Base-by-base conservation (phyloP, 2,329 filamentous ascomycete genomes). In the Fusarium armeniacum region DNA sequence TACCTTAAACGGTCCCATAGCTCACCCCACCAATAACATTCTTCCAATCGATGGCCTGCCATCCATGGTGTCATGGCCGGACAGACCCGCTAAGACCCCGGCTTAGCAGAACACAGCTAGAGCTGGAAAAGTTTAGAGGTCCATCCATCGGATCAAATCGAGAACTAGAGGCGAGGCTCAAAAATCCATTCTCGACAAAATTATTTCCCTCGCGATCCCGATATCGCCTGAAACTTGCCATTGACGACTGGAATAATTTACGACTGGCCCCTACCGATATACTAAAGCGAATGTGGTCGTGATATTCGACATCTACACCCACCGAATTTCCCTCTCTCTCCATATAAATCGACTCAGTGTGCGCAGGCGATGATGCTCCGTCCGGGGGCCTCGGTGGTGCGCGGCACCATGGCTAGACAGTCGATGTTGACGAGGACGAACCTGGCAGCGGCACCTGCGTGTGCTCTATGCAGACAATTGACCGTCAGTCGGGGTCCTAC, bases 331-430 rank as follows among this genome's bases (percentile, higher is more conserved):
- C 38, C 44, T 54, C 66, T 50, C 66, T 50, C 38, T 50, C 52
- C 54, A 40, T 51, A 67, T 38, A 55, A 35, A 52, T 41, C 49
- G 49, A 28, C 35, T 54, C 44, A 30, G 53, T 58, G 26, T 61
- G 57, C 41, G 56, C 43, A 63, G 51, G 43, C 44, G 61, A 89
- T 89, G 86, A 86, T 83, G 80, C 82, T 88, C 78, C 84, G 83
- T 78, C 80, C 83, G 65, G 83, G 85, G 81, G 83, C 85, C 78
- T 82, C 82, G 73, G 78, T 80, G 80, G 82, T 88, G 74, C 80
- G 82, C 62, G 77, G 80, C 72, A 79, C 81, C 70, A 71, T 76
- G 64, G 68, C 67, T 61, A 69, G 73, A 69, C 76, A 71, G 40
- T 69, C 70, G 28, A 72, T 77, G 51, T 54, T 67, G 62, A 58